phyloP scores from a whole-genome alignment of 2,329 filamentous ascomycete genomes.

The Aspergillus felis region DNA sequence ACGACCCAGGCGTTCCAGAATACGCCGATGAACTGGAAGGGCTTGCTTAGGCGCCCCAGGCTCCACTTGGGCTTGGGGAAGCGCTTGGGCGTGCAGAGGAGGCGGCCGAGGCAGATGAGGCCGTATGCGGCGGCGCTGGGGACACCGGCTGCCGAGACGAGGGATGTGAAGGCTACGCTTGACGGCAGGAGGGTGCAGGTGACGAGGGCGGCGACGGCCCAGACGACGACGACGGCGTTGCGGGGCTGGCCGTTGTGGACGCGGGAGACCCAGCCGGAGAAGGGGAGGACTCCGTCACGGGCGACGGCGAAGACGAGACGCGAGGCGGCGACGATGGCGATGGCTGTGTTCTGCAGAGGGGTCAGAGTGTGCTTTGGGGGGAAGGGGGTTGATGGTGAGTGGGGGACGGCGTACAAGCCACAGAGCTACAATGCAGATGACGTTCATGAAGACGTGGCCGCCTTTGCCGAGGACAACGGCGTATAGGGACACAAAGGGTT shows the following conservation, averaged over 20 bases:
- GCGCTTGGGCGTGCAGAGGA: constrained; percentile 46
- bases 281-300: constrained; percentile 58
- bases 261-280: constrained; percentile 54
- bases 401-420: constrained; percentile 45
- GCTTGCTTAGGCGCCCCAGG: constrained; percentile 43
- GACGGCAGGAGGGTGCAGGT: constrained; percentile 59
- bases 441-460: constrained; percentile 59
- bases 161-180: constrained; percentile 50
- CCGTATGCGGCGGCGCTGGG: constrained; percentile 52
- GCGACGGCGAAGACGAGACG: constrained; percentile 62
- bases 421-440: constrained; percentile 51
- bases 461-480: constrained; percentile 53
- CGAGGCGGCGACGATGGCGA: constrained; percentile 57
- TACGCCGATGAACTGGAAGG: constrained; percentile 46
- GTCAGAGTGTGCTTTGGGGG: neutral
- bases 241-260: constrained; percentile 55
- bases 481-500: constrained; percentile 58
- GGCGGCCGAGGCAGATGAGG: constrained; percentile 47
- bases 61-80: constrained; percentile 49
- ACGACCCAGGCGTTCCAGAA: constrained; percentile 52
- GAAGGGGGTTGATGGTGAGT: no score
- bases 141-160: constrained; percentile 52
- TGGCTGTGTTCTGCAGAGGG: constrained; percentile 50
- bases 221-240: constrained; percentile 59
- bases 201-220: constrained; percentile 51